Evolutionary conservation across 768 basidiomycete species (phyloP), one percentile per base, ranked within the genome.

Genomic region (Rhodotorula kratochvilovae): DNA sequence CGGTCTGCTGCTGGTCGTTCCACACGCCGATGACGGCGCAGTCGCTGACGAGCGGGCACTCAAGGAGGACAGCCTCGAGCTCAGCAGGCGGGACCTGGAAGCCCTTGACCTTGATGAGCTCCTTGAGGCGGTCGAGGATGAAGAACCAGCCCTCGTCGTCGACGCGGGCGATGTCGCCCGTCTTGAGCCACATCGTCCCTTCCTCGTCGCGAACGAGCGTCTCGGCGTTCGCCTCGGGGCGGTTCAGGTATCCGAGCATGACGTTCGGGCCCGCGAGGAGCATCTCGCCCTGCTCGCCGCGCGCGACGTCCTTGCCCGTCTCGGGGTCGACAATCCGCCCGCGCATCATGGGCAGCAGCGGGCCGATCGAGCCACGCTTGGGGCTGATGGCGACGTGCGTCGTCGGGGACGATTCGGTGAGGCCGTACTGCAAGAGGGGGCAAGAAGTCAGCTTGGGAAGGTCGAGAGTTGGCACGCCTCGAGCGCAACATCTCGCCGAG

Each of bases 11-110:
- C 64, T 84, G 83, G 10, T 83, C 83, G 71, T 83, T 85, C 8
- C 87, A 83, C 2, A 93, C 81, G 3, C 91, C 90, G 66, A 93
- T 88, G 29, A 95, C 92, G 17, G 87, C 91, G 2, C 84, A 85
- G 76, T 96, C 92, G 5, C 86, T 87, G 27, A 95, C 68, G 61
- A 42, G 36, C 2, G 74, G 74, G 42, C 67, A 75, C 3, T 59
- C 53, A 35, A 76, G 68, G 0, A 79, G 70, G 1, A 72, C 57
- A 2, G 73, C 71, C 53, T 79, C 78, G 39, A 79, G 72, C 54
- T 55, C 36, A 17, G 55, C 61, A 11, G 63, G 63, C 17, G 54
- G 54, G 13, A 56, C 63, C 42, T 55, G 74, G 46, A 74, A 63
- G 0, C 75, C 75, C 54, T 62, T 78, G 65, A 73, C 74, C 59